Conservation (phyloP, 768 basidiomycete species). For the Tremella yokohamensis region DNA sequence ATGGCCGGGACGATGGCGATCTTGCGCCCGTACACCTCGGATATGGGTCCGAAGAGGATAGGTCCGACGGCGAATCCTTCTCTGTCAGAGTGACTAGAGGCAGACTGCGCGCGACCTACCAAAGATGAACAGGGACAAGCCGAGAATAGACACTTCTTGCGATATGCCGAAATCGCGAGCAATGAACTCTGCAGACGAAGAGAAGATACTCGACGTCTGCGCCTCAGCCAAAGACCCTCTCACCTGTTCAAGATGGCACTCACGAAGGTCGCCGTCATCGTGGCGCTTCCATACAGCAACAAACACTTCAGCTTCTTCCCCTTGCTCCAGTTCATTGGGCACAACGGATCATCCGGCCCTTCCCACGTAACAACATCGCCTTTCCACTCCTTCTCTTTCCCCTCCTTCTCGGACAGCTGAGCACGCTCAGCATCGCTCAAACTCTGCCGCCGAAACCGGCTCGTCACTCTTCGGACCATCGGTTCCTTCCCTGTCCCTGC, state of each 20-base stretch:
- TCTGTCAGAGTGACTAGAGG: conserved; percentile 2
- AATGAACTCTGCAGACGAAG: conserved; percentile 36
- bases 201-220: conserved; percentile 40
- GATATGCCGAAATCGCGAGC: conserved; percentile 39
- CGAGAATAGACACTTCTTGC: conserved; percentile 45
- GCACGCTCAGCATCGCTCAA: background rate
- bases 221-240: background rate
- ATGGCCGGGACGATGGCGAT: conserved; percentile 37
- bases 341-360: conserved; percentile 32
- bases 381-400: background rate
- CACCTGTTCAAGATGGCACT: conserved; percentile 1
- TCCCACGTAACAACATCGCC: conserved; percentile 27
- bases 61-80: conserved; percentile 37
- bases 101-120: conserved; percentile 12
- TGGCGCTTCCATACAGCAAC: conserved; percentile 43
- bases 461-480: no score
- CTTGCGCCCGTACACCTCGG: conserved; percentile 48
- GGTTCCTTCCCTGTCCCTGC: no score
- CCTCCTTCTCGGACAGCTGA: background rate
- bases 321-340: conserved; percentile 32
- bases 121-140: conserved; percentile 33
- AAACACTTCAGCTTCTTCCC: conserved; percentile 32
- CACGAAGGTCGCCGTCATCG: conserved; percentile 50
- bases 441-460: no score
- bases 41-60: conserved; percentile 41